Conservation (phyloP, 179 eudicot species). For the Camellia oleifera region DNA sequence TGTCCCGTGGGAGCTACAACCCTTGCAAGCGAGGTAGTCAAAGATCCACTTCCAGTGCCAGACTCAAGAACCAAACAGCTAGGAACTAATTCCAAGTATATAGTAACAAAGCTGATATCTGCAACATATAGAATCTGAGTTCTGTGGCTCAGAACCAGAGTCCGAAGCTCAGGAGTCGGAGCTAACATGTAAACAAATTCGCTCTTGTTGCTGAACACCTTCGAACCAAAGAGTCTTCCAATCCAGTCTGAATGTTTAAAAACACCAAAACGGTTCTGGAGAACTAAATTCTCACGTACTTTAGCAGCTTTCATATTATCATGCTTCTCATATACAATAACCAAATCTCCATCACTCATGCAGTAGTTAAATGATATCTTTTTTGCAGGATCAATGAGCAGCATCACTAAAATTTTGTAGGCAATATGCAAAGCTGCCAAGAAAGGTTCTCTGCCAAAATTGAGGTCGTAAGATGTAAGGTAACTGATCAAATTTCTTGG, state of each 20-base stretch:
- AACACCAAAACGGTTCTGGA: too few relatives aligned
- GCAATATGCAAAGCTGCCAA: neutral
- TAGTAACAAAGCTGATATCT: slow-evolving; percentile 75
- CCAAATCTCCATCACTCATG: slow-evolving; percentile 70
- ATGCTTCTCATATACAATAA: slow-evolving; percentile 79
- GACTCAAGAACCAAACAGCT: slow-evolving; percentile 81
- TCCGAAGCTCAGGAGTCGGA: too few relatives aligned
- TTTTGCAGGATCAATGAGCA: slow-evolving; percentile 46
- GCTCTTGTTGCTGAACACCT: too few relatives aligned
- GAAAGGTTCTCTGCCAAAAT: slow-evolving; percentile 1
- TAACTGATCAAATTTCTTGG: neutral
- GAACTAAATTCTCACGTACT: too few relatives aligned
- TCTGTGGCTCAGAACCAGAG: slow-evolving; percentile 17
- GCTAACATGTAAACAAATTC: too few relatives aligned
- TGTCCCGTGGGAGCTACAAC: too few relatives aligned
- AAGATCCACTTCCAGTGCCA: slow-evolving; percentile 62
- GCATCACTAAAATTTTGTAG: slow-evolving; percentile 27
- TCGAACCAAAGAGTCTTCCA: too few relatives aligned
- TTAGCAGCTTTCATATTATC: slow-evolving; percentile 21
- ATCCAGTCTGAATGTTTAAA: too few relatives aligned
- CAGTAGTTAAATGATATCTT: slow-evolving; percentile 49
- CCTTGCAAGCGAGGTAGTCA: neutral
- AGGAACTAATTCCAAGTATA: slow-evolving; percentile 81
- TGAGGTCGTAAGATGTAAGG: neutral
- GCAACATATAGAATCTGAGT: slow-evolving; percentile 91